A percentile compares a stretch with the other conserved stretches of the same genome.
Evolutionary conservation across 1,284 basidiomycete species (phyloP).

Genomic region (Ceratobasidium sp.): DNA sequence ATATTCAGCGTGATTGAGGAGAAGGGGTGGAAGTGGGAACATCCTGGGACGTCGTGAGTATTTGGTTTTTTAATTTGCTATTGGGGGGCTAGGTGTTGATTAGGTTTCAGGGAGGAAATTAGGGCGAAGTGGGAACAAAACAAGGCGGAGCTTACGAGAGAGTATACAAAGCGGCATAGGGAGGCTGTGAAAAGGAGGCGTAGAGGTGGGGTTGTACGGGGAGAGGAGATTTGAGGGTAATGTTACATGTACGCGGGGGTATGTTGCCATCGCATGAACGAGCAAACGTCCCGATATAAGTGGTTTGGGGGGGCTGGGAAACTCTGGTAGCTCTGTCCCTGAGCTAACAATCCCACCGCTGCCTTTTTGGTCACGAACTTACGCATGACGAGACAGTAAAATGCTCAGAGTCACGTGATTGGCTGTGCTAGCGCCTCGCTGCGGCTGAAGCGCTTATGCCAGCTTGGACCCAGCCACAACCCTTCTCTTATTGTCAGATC

Average conservation of each 20-base stretch:
- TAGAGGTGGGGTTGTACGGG: constrained; percentile 43
- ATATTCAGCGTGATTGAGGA: constrained; percentile 47
- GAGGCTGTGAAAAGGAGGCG: constrained; percentile 49
- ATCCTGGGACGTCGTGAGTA: constrained; percentile 51
- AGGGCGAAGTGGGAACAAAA: constrained; percentile 49
- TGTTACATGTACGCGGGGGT: neutral
- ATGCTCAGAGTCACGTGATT: too few relatives aligned
- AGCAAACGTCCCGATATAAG: too few relatives aligned
- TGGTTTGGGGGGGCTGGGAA: too few relatives aligned
- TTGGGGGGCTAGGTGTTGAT: neutral
- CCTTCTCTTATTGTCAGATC: too few relatives aligned
- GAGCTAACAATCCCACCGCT: too few relatives aligned
- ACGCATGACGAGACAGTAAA: too few relatives aligned
- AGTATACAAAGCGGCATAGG: constrained; percentile 50
- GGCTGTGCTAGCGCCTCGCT: too few relatives aligned
- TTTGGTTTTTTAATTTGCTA: neutral
- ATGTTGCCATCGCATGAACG: too few relatives aligned
- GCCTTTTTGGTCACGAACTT: too few relatives aligned
- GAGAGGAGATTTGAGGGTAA: constrained; percentile 21
- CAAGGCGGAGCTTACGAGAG: constrained; percentile 50
- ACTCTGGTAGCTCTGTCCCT: too few relatives aligned
- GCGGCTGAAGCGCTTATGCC: too few relatives aligned
- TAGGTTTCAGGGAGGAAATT: constrained; percentile 48
- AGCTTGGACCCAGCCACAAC: too few relatives aligned
- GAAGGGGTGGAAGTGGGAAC: constrained; percentile 44